phyloP scores from a whole-genome alignment of 768 basidiomycete species.

The Exidia glandulosa region DNA sequence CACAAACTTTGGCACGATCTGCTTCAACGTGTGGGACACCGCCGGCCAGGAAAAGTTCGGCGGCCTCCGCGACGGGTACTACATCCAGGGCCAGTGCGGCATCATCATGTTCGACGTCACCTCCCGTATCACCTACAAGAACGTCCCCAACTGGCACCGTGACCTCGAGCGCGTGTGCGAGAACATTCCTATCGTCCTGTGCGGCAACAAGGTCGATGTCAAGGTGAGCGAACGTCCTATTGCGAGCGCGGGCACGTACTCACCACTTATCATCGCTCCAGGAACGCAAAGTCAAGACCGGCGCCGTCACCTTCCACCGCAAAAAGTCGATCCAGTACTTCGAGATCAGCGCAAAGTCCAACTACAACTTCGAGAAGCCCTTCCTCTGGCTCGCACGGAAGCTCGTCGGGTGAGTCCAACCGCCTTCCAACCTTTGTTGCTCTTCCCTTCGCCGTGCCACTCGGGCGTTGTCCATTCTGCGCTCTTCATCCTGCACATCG shows the following conservation, averaged over 20 bases:
- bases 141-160: slow-evolving; percentile 99
- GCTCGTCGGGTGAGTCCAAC: slow-evolving; percentile 72
- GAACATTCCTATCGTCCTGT: slow-evolving; percentile 98
- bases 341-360: slow-evolving; percentile 98
- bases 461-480: no score
- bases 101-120: slow-evolving; percentile 99
- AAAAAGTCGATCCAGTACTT: slow-evolving; percentile 99
- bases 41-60: slow-evolving; percentile 99
- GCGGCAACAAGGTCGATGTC: slow-evolving; percentile 99
- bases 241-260: no score
- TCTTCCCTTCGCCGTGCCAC: not conserved
- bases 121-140: slow-evolving; percentile 99
- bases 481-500: no score
- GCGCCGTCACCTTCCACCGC: slow-evolving; percentile 96
- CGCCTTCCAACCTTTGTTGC: no score
- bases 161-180: slow-evolving; percentile 99
- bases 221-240: no score
- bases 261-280: slow-evolving; percentile 24
- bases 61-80: slow-evolving; percentile 93
- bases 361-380: slow-evolving; percentile 99
- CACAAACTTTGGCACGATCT: slow-evolving; percentile 98
- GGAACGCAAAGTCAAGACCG: slow-evolving; percentile 99
- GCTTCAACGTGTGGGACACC: slow-evolving; percentile 99
- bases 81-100: slow-evolving; percentile 96
- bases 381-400: slow-evolving; percentile 99